Conservation (phyloP, 2,329 filamentous ascomycete genomes). For the Annulohypoxylon truncatum region DNA sequence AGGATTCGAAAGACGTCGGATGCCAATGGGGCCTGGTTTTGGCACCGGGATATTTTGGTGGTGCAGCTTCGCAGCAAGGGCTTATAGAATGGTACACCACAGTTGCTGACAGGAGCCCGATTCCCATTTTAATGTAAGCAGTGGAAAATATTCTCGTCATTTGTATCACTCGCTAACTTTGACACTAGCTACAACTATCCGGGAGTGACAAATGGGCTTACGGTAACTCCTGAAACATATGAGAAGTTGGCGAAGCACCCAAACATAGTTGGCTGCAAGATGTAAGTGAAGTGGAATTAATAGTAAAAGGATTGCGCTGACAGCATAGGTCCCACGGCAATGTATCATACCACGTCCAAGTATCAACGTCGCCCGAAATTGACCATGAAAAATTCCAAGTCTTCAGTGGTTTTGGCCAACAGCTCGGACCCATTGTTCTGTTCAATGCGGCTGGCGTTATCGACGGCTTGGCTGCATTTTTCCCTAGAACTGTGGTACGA, state of each 20-base stretch:
- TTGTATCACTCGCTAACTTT: background rate
- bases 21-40: constrained; percentile 72
- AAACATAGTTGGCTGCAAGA: constrained; percentile 76
- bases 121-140: constrained; percentile 70
- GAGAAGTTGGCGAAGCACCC: constrained; percentile 67
- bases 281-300: constrained; percentile 47
- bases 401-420: constrained; percentile 74
- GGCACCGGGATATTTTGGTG: constrained; percentile 73
- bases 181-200: constrained; percentile 65
- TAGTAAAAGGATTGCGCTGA: background rate
- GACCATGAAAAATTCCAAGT: constrained; percentile 70
- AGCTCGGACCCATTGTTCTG: constrained; percentile 71
- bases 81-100: constrained; percentile 70
- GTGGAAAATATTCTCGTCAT: background rate
- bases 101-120: constrained; percentile 69
- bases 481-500: constrained; percentile 69
- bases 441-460: constrained; percentile 74
- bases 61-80: constrained; percentile 67
- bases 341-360: constrained; percentile 72
- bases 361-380: constrained; percentile 70
- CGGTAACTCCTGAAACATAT: constrained; percentile 69
- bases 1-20: constrained; percentile 64
- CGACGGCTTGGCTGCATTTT: constrained; percentile 73
- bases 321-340: constrained; percentile 63
- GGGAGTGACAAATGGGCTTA: constrained; percentile 72